Conservation (phyloP, 176 grass and related monocot species). For the Luzula sylvatica region DNA sequence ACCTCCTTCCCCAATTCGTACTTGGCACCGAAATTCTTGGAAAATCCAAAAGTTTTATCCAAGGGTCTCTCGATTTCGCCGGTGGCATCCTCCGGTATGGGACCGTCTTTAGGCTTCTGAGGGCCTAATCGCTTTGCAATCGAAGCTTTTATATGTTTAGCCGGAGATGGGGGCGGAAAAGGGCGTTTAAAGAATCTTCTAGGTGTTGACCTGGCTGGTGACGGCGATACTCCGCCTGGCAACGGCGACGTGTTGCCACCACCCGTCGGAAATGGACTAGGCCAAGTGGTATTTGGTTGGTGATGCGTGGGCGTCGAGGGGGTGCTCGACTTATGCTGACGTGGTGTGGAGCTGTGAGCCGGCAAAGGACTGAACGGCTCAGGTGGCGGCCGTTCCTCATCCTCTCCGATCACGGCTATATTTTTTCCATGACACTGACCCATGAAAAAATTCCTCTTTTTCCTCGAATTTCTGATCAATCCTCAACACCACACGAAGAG, state of each 20-base stretch:
- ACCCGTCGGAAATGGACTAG: conserved; percentile 52
- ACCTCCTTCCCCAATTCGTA: conserved; percentile 98
- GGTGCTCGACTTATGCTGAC: conserved; percentile 29
- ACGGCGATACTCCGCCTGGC: conserved; percentile 64
- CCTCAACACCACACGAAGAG: background rate
- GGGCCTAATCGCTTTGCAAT: conserved; percentile 64
- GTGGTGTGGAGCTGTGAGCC: conserved; percentile 2
- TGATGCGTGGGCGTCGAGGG: conserved; percentile 28
- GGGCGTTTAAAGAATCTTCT: conserved; percentile 80
- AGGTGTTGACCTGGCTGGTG: conserved; percentile 75
- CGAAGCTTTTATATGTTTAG: conserved; percentile 84
- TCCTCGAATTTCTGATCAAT: background rate
- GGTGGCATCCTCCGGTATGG: conserved; percentile 66
- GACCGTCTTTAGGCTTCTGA: conserved; percentile 53
- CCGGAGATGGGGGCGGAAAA: conserved; percentile 91
- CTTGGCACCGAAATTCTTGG: conserved; percentile 83
- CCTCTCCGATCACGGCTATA: conserved; percentile 26
- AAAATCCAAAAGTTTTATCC: conserved; percentile 86
- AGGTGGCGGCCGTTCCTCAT: conserved; percentile 31
- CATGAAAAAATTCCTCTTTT: conserved; percentile 26
- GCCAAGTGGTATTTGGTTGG: conserved; percentile 47
- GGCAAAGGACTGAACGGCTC: background rate
- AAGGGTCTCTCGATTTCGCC: conserved; percentile 60
- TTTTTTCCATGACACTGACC: conserved; percentile 86
- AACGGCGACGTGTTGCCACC: conserved; percentile 39